Evolutionary conservation across 106 monocot species (phyloP), one percentile per base, ranked within the genome.

Genomic region (Narthecium ossifragum): DNA sequence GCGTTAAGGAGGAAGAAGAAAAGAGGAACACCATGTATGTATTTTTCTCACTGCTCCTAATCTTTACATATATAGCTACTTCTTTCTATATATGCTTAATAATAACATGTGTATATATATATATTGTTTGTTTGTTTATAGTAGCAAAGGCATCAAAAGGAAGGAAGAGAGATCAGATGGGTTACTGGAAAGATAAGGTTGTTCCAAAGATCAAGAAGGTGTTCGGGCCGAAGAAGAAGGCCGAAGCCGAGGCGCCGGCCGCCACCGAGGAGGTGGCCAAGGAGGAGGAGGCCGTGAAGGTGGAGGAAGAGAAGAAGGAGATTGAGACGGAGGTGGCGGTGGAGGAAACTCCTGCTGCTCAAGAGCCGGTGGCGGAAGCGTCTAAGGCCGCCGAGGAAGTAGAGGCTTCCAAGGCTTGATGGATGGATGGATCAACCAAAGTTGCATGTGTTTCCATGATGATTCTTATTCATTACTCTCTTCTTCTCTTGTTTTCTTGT

Each of bases 161-260:
- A 2, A 12, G 41, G 41, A 41, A 13, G n/a, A n/a, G n/a, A n/a
- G n/a, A n/a, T n/a, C n/a, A 10, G 4, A 43, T 43, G 43, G 43
- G 43, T 43, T 43, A 43, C 12, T 43, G 43, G 43, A 43, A 43
- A 43, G 18, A 43, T 18, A 43, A 43, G 12, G 10, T 43, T 43
- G 17, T 43, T 43, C 43, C 43, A 43, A 43, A 43, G 12, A 43
- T 43, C 43, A 43, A 43, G 43, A 43, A 43, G 43, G 43, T 43
- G 14, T 43, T 43, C 18, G 43, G 43, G 14, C 43, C 43, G 17
- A 43, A 43, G 43, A 43, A 43, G 12, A 4, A 13, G 14, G 6
- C 43, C 14, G 43, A 43, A 43, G 18, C 43, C 14, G 18, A 13
- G 18, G 43, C 14, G 43, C 17, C 14, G 18, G 43, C 18, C 17